A percentile compares a stretch with the other conserved stretches of the same genome.
Conservation (phyloP, 106 monocot species). For the Dendrobium nobile region DNA sequence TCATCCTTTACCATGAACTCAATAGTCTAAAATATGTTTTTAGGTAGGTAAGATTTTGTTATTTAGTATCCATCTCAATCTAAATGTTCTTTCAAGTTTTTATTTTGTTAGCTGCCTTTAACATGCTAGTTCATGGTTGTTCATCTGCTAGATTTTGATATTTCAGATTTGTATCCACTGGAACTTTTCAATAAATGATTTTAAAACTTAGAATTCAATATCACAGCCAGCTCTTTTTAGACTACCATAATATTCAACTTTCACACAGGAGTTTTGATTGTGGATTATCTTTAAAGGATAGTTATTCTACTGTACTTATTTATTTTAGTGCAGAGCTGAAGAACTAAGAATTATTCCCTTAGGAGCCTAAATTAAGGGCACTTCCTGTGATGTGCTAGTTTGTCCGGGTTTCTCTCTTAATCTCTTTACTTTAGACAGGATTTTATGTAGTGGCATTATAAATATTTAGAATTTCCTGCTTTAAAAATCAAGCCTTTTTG, state of each 20-base stretch:
- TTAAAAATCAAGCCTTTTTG: not conserved
- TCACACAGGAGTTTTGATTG: not conserved
- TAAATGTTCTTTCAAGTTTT: not conserved
- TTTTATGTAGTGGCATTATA: not conserved
- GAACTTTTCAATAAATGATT: not conserved
- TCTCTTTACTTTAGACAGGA: not conserved
- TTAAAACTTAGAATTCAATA: not conserved
- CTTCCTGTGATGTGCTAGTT: not conserved
- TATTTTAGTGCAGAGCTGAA: not conserved
- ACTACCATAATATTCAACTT: not conserved
- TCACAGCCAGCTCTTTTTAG: not conserved
- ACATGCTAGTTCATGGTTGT: not conserved
- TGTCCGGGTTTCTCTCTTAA: not conserved
- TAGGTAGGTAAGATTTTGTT: not conserved
- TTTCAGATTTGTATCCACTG: not conserved
- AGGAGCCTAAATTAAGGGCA: not conserved
- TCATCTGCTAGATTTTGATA: not conserved
- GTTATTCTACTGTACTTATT: not conserved
- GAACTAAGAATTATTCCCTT: not conserved
- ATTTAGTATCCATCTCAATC: not conserved
- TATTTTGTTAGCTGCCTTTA: not conserved
- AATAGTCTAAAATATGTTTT: not conserved
- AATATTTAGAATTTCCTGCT: not conserved
- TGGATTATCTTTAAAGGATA: not conserved
- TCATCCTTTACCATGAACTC: not conserved